Conservation (phyloP, 148 eudicot species). For the Vaccinium myrtillus region DNA sequence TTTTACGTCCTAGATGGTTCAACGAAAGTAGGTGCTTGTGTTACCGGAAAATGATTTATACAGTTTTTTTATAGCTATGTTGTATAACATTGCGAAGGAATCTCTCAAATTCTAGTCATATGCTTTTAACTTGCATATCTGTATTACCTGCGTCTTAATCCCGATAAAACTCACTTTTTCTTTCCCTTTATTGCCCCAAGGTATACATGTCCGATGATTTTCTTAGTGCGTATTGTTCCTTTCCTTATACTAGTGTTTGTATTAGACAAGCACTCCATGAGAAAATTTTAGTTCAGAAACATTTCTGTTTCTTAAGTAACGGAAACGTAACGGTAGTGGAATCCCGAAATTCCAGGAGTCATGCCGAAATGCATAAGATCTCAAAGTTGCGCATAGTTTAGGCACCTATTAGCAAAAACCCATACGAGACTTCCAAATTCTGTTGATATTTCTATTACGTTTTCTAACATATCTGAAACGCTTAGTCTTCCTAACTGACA, state of each 20-base stretch:
- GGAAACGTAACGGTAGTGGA: no score
- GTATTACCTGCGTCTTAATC: neutral
- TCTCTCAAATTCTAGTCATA: conserved; percentile 21
- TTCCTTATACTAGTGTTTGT: no score
- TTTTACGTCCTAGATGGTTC: neutral
- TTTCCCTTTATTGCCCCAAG: neutral
- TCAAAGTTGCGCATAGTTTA: neutral
- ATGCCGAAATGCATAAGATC: neutral
- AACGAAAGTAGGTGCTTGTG: conserved; percentile 14
- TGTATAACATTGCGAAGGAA: conserved; percentile 12
- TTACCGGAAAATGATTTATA: conserved; percentile 5
- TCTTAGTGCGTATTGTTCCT: neutral
- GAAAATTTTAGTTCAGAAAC: no score
- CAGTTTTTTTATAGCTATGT: conserved; percentile 1
- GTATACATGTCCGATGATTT: neutral
- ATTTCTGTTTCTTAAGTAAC: neutral
- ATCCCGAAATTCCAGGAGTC: neutral
- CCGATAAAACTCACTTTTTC: no score
- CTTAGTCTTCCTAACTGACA: neutral
- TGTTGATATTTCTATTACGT: neutral
- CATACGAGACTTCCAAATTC: neutral
- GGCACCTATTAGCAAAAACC: neutral
- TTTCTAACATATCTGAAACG: neutral
- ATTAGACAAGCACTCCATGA: no score
- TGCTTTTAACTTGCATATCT: neutral